A percentile compares a stretch with the other conserved stretches of the same genome.
Evolutionary conservation across 2,329 filamentous ascomycete genomes (phyloP).

Genomic region (Alternaria sp.): DNA sequence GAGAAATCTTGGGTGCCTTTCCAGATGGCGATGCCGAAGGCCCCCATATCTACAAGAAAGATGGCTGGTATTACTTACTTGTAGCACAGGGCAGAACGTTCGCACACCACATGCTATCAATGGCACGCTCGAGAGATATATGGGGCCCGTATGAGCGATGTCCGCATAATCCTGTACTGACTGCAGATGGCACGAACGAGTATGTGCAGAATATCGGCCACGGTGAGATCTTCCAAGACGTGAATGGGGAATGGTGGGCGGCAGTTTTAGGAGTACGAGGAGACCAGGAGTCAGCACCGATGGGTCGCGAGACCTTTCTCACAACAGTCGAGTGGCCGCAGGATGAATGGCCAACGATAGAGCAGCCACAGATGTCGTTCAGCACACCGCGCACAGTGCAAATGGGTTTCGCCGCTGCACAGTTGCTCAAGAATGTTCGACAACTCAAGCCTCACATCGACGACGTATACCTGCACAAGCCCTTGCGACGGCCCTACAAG

Average conservation of each 20-base stretch:
- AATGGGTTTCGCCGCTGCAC: not conserved
- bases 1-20: slow-evolving; percentile 1
- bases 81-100: slow-evolving; percentile 33
- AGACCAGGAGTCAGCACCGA: slow-evolving; percentile 9
- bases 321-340: slow-evolving; percentile 14
- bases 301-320: slow-evolving; percentile 19
- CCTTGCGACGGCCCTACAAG: not conserved
- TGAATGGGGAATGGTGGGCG: slow-evolving; percentile 60
- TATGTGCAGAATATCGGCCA: slow-evolving; percentile 62
- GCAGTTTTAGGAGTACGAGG: slow-evolving; percentile 52
- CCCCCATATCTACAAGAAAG: slow-evolving; percentile 40
- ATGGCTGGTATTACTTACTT: slow-evolving; percentile 42
- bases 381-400: not conserved
- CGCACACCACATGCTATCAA: slow-evolving; percentile 33
- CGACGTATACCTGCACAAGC: not conserved
- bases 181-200: slow-evolving; percentile 27
- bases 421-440: not conserved
- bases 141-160: slow-evolving; percentile 31
- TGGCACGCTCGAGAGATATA: slow-evolving; percentile 37
- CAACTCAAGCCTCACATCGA: not conserved
- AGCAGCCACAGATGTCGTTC: slow-evolving; percentile 2
- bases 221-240: slow-evolving; percentile 63
- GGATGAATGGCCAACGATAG: slow-evolving; percentile 52
- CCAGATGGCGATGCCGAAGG: slow-evolving; percentile 24
- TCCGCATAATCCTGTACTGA: slow-evolving; percentile 32